These are phyloP conservation scores for Berberis vulgaris DNA, from an alignment of 164 flowering plant genomes.

Conservation along the genomic window DNA sequence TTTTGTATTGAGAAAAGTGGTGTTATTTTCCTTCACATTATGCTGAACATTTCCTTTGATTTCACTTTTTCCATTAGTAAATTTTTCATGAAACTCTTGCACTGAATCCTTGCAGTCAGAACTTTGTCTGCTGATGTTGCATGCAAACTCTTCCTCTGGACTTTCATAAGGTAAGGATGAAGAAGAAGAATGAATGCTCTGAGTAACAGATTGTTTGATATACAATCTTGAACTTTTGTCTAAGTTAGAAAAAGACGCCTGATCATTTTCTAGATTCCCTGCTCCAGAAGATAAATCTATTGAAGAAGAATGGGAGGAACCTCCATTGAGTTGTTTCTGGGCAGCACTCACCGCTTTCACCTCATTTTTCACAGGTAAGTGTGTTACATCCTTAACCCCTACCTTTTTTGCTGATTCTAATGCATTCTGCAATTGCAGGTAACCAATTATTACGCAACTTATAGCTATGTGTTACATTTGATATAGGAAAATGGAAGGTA, in stretches of 20 bases:
- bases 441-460: conserved; percentile 1
- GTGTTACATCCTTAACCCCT: not conserved
- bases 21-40: conserved; percentile 6
- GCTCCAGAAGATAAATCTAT: conserved; percentile 40
- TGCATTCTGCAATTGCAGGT: conserved; percentile 27
- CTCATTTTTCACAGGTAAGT: conserved; percentile 10
- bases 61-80: conserved; percentile 8
- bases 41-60: conserved; percentile 8
- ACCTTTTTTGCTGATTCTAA: conserved; percentile 14
- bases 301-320: conserved; percentile 37
- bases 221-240: conserved; percentile 3
- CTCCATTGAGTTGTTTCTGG: conserved; percentile 17
- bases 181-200: conserved; percentile 18
- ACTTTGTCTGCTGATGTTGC: conserved; percentile 11
- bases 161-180: conserved; percentile 20
- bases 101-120: conserved; percentile 10
- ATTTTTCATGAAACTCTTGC: conserved; percentile 16
- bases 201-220: conserved; percentile 8
- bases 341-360: conserved; percentile 4
- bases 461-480: not conserved
- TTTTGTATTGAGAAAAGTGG: conserved; percentile 7
- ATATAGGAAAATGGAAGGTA: not conserved
- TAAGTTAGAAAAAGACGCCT: conserved; percentile 10
- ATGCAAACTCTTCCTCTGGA: conserved; percentile 15
- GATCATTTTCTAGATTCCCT: conserved; percentile 27